Evolutionary conservation across 805 yeast species (phyloP).

Genomic region (Sungouiella thailandica): DNA sequence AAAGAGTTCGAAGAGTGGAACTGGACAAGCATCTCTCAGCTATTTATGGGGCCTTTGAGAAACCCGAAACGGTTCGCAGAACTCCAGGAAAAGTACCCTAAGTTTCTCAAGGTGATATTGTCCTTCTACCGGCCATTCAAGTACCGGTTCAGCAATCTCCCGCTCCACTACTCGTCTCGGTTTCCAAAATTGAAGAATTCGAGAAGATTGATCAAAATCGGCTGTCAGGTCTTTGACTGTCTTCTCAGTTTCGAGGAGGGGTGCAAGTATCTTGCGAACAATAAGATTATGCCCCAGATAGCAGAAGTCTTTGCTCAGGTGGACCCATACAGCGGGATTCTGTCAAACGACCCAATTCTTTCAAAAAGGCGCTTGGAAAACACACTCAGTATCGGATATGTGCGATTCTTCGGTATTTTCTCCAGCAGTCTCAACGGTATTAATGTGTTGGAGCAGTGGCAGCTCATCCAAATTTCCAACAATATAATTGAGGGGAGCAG

Average conservation of each 20-base stretch:
- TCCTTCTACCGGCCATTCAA: conserved; percentile 92
- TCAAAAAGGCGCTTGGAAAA: conserved; percentile 52
- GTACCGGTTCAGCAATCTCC: conserved; percentile 53
- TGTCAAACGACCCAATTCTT: conserved; percentile 70
- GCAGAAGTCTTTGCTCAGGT: conserved; percentile 86
- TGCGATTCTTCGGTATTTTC: conserved; percentile 71
- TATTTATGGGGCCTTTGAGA: conserved; percentile 81
- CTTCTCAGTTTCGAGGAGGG: conserved; percentile 64
- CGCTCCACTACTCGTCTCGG: conserved; percentile 8
- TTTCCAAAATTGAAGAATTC: conserved; percentile 36
- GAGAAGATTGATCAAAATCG: conserved; percentile 60
- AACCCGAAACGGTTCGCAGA: conserved; percentile 75
- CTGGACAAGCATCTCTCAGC: conserved; percentile 66
- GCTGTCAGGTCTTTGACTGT: conserved; percentile 67
- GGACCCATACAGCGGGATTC: conserved; percentile 73
- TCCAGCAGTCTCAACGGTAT: conserved; percentile 60
- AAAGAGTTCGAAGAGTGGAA: conserved; percentile 85
- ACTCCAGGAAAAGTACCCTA: conserved; percentile 63
- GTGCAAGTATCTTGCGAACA: conserved; percentile 56
- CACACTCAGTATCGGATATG: conserved; percentile 72
- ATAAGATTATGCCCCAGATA: conserved; percentile 79
- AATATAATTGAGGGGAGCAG: conserved; percentile 54
- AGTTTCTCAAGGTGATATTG: conserved; percentile 75
- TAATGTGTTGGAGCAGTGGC: conserved; percentile 71
- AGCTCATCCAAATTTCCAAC: conserved; percentile 74